A percentile compares a stretch with the other conserved stretches of the same genome.
Evolutionary conservation across 192 early-diverging fungal species (phyloP).

Genomic region (Pecoramyces ruminantium): DNA sequence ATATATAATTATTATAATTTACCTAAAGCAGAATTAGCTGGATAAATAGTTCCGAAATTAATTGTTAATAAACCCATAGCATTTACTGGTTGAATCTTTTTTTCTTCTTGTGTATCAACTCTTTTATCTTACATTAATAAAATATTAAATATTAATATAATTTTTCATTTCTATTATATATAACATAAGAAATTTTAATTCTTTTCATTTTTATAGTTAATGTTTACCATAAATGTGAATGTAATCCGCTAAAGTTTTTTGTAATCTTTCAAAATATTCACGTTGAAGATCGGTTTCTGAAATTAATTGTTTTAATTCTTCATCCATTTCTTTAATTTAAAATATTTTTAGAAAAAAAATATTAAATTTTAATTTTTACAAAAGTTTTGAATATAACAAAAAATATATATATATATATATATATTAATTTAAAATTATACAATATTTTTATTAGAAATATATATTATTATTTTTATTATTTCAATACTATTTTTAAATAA

Average conservation of each 20-base stretch:
- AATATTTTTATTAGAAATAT: no score
- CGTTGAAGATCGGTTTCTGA: conserved; percentile 18
- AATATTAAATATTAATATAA: no score
- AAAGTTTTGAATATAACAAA: no score
- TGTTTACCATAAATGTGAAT: background rate
- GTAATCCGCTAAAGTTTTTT: background rate
- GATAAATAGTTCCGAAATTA: background rate
- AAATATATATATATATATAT: no score
- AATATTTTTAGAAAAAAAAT: no score
- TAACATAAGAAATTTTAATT: no score
- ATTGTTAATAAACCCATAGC: background rate
- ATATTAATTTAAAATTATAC: no score
- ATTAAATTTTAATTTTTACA: no score
- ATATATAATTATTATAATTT: background rate
- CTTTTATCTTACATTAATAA: background rate
- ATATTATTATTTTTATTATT: no score
- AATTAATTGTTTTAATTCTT: conserved; percentile 52
- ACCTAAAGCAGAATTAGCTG: background rate
- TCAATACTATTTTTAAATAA: no score
- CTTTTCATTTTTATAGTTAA: no score
- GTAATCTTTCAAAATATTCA: background rate
- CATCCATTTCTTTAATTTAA: conserved; percentile 49
- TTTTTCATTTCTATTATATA: no score
- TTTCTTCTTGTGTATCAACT: background rate
- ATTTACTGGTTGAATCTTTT: background rate